Evolutionary conservation across 2,329 filamentous ascomycete species (phyloP).

Genomic region (Colletotrichum coccodes): DNA sequence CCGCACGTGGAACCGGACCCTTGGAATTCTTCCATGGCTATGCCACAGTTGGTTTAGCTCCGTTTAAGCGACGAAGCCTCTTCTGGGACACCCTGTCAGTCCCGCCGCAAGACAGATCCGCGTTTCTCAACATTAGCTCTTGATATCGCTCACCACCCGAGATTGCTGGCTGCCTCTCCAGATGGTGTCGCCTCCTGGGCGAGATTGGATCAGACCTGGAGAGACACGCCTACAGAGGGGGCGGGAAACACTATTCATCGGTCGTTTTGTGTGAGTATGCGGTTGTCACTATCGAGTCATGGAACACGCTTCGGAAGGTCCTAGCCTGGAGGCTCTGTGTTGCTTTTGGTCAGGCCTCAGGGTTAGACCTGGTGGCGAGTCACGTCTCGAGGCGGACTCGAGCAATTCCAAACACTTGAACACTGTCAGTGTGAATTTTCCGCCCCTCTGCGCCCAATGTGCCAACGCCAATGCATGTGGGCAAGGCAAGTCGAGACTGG

Average conservation of each 20-base stretch:
- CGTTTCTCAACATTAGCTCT: conserved; percentile 22
- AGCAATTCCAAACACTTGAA: conserved; percentile 16
- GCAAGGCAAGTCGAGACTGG: neutral
- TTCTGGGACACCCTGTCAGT: neutral
- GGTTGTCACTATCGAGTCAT: conserved; percentile 21
- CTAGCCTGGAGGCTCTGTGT: neutral
- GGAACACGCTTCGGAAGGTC: neutral
- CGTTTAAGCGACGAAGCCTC: conserved; percentile 20
- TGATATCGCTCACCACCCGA: conserved; percentile 18
- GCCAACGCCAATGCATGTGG: conserved; percentile 7
- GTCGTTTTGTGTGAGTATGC: neutral
- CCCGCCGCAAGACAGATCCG: conserved; percentile 6
- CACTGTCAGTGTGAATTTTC: conserved; percentile 14
- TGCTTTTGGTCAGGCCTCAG: conserved; percentile 2
- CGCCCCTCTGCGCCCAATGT: conserved; percentile 5
- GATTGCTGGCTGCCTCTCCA: conserved; percentile 19
- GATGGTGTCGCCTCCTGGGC: neutral
- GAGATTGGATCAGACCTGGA: neutral
- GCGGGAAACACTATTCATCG: conserved; percentile 1
- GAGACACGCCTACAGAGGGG: neutral
- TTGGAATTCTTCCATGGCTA: conserved; percentile 1
- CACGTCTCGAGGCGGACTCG: conserved; percentile 12
- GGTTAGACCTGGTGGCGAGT: conserved; percentile 19
- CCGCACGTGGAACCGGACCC: conserved; percentile 26
- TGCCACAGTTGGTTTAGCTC: neutral